Conservation (phyloP, 225 moss, liverwort and hornwort genomes). For the Sphagnum contortum region DNA sequence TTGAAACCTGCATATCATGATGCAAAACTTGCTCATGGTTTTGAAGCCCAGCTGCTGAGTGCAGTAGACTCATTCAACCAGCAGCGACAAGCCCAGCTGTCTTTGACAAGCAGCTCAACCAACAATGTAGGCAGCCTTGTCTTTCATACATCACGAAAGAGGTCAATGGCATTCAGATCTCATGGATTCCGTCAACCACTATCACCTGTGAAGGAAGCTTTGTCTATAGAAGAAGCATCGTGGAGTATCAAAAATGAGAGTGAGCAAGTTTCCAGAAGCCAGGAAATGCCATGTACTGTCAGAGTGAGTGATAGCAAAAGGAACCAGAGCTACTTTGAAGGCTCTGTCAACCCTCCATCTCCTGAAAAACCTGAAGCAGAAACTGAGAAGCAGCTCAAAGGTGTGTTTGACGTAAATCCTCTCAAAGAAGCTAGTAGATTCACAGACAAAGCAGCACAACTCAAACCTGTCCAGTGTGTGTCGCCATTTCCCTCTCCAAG, state of each 20-base stretch:
- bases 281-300: slow-evolving; percentile 1
- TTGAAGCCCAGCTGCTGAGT: slow-evolving; percentile 42
- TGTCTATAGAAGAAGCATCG: slow-evolving; percentile 35
- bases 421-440: slow-evolving; percentile 10
- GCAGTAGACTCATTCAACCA: slow-evolving; percentile 42
- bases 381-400: neutral
- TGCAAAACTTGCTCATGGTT: slow-evolving; percentile 21
- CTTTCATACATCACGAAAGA: slow-evolving; percentile 26
- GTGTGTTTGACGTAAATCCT: neutral
- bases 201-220: slow-evolving; percentile 47
- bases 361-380: neutral
- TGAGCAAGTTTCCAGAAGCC: slow-evolving; percentile 2
- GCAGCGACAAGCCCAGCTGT: slow-evolving; percentile 32
- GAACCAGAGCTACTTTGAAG: slow-evolving; percentile 5
- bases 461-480: slow-evolving; percentile 36
- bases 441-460: slow-evolving; percentile 20
- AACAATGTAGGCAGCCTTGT: slow-evolving; percentile 8
- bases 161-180: slow-evolving; percentile 10
- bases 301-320: neutral
- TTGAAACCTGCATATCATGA: slow-evolving; percentile 5
- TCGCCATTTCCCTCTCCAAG: slow-evolving; percentile 32
- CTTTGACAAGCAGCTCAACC: slow-evolving; percentile 6
- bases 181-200: slow-evolving; percentile 29
- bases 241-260: slow-evolving; percentile 36
- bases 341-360: slow-evolving; percentile 9